Conservation (phyloP, 2,329 filamentous ascomycete genomes). For the Rhytidhysteron rufulum region DNA sequence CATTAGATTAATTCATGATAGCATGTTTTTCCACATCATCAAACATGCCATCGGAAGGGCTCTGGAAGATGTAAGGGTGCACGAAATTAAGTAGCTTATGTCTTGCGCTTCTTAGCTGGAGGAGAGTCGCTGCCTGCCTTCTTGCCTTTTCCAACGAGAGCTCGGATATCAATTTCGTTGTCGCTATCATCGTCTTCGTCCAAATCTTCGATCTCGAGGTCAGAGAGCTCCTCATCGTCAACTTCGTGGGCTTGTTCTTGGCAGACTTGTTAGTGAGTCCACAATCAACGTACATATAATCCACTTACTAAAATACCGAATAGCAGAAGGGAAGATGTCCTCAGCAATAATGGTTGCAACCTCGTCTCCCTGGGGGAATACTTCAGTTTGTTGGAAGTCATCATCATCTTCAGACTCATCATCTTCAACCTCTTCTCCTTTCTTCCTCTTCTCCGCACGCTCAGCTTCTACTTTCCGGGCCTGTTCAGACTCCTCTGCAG, state of each 20-base stretch:
- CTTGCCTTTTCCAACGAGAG: slow-evolving; percentile 46
- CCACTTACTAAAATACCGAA: slow-evolving; percentile 86
- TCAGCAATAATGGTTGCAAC: slow-evolving; percentile 77
- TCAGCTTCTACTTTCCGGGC: slow-evolving; percentile 60
- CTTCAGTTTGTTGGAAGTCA: slow-evolving; percentile 68
- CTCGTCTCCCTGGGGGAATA: slow-evolving; percentile 84
- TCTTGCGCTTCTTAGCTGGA: slow-evolving; percentile 39
- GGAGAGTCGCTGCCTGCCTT: slow-evolving; percentile 31
- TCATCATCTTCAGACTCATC: slow-evolving; percentile 60
- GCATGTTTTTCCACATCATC: too few species aligned
- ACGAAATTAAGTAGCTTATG: too few species aligned
- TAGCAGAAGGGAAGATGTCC: slow-evolving; percentile 82
- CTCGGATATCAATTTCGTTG: slow-evolving; percentile 46
- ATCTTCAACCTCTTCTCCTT: slow-evolving; percentile 36
- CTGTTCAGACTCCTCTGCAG: slow-evolving; percentile 65
- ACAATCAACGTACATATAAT: not conserved
- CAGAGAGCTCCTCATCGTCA: slow-evolving; percentile 62
- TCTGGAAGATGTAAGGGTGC: too few species aligned
- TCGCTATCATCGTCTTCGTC: slow-evolving; percentile 54
- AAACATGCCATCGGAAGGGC: too few species aligned
- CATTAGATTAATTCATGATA: too few species aligned
- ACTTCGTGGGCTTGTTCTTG: slow-evolving; percentile 59
- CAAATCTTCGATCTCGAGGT: slow-evolving; percentile 64
- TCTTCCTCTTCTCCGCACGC: slow-evolving; percentile 47
- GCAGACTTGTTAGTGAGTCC: slow-evolving; percentile 37